Conservation (phyloP, 1,284 basidiomycete genomes). For the Prillingera fragicola region DNA sequence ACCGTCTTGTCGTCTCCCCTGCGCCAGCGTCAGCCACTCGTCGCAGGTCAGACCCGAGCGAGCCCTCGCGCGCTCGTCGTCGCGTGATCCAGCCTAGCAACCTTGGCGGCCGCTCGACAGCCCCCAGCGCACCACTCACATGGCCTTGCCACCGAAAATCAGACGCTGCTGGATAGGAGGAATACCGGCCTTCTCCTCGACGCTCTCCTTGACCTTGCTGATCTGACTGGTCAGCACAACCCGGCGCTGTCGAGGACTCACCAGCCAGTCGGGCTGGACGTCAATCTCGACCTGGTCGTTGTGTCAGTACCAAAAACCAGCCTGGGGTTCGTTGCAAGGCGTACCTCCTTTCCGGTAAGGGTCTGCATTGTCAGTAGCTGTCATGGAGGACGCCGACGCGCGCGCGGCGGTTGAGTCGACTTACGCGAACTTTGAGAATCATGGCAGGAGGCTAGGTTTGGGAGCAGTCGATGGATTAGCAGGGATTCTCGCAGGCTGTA, state of each 20-base stretch:
- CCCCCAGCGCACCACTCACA: conserved; percentile 58
- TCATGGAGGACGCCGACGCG: neutral
- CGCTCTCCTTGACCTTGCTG: conserved; percentile 92
- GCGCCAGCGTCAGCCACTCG: neutral
- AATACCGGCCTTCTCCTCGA: conserved; percentile 98
- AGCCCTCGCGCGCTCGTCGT: neutral
- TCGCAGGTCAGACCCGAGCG: neutral
- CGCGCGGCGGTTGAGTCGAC: neutral
- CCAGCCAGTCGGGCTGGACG: conserved; percentile 87
- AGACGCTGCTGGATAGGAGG: conserved; percentile 94
- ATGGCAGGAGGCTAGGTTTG: conserved; percentile 19
- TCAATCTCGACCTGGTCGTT: conserved; percentile 66
- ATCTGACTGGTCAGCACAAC: conserved; percentile 58
- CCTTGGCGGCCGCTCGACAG: neutral
- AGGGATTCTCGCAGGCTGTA: neutral
- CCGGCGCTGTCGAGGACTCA: conserved; percentile 45
- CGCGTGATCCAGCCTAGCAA: neutral
- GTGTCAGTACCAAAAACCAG: neutral
- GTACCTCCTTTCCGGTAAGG: conserved; percentile 42
- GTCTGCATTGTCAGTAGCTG: conserved; percentile 25
- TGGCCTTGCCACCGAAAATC: conserved; percentile 90
- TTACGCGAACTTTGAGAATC: conserved; percentile 49
- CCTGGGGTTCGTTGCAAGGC: conserved; percentile 1
- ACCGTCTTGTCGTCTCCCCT: conserved; percentile 81
- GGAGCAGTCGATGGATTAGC: neutral